Evolutionary conservation across 192 early-diverging fungal genomes (phyloP).

Genomic region (Backusella mclennaniae): DNA sequence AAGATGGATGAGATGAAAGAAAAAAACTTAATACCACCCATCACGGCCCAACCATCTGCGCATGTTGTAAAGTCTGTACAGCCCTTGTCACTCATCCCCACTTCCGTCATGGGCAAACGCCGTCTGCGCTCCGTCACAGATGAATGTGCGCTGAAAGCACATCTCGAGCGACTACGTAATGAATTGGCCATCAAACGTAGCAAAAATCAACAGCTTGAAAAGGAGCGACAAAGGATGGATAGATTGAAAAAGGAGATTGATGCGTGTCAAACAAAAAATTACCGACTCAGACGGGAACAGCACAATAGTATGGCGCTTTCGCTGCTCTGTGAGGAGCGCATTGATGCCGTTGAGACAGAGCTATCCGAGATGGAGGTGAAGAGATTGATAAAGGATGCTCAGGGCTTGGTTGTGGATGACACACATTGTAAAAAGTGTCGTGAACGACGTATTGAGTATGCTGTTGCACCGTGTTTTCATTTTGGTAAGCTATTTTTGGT

Average conservation of each 20-base stretch:
- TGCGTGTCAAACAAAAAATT: neutral
- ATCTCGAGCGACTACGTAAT: neutral
- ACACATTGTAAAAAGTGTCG: neutral
- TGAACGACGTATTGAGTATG: neutral
- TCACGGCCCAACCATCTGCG: no score
- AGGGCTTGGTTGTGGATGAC: neutral
- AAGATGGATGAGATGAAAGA: neutral
- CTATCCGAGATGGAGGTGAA: neutral
- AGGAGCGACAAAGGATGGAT: constrained; percentile 4
- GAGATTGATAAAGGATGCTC: neutral
- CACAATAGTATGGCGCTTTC: neutral
- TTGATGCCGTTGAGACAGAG: neutral
- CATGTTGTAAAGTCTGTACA: neutral
- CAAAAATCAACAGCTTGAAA: neutral
- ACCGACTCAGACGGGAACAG: neutral
- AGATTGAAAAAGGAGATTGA: constrained; percentile 11
- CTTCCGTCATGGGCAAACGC: neutral
- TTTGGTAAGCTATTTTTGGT: neutral
- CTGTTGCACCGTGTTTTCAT: neutral
- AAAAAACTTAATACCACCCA: neutral
- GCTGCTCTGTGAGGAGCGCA: neutral
- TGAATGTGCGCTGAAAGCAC: neutral
- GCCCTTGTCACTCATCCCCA: neutral
- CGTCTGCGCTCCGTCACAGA: neutral
- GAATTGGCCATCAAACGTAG: neutral